Conservation (phyloP, 768 basidiomycete genomes). For the Amanita inopinata region DNA sequence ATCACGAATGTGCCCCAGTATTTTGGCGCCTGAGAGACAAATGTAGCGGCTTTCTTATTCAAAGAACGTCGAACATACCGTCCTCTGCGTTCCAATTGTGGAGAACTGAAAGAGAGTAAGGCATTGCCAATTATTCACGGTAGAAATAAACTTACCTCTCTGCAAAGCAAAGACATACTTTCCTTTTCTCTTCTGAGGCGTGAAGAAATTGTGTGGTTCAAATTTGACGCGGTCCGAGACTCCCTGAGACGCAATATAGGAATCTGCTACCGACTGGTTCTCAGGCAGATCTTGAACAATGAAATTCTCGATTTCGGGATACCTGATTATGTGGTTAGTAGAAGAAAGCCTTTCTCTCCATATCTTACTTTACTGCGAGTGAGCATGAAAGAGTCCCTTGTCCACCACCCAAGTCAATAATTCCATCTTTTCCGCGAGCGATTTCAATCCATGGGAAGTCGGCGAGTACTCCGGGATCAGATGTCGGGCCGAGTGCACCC, state of each 20-base stretch:
- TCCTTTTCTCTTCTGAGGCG: conserved; percentile 29
- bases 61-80: conserved; percentile 11
- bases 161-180: conserved; percentile 30
- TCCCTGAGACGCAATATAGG: conserved; percentile 23
- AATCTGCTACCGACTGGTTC: conserved; percentile 23
- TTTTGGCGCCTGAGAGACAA: conserved; percentile 20
- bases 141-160: conserved; percentile 18
- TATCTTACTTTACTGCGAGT: no score
- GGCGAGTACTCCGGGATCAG: conserved; percentile 27
- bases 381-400: conserved; percentile 30
- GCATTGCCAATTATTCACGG: not conserved
- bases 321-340: no score
- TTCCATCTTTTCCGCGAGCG: conserved; percentile 24
- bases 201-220: conserved; percentile 30
- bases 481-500: conserved; percentile 28
- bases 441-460: conserved; percentile 30
- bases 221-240: conserved; percentile 24
- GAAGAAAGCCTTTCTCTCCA: no score
- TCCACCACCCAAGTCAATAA: conserved; percentile 32
- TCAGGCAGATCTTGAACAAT: conserved; percentile 30
- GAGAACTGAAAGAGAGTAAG: conserved; percentile 18
- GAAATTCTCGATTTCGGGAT: conserved; percentile 27
- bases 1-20: conserved; percentile 25
- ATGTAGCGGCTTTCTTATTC: not conserved
- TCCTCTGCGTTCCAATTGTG: conserved; percentile 30